phyloP scores from a whole-genome alignment of 2,329 filamentous ascomycete genomes.

The Beauveria bassiana region DNA sequence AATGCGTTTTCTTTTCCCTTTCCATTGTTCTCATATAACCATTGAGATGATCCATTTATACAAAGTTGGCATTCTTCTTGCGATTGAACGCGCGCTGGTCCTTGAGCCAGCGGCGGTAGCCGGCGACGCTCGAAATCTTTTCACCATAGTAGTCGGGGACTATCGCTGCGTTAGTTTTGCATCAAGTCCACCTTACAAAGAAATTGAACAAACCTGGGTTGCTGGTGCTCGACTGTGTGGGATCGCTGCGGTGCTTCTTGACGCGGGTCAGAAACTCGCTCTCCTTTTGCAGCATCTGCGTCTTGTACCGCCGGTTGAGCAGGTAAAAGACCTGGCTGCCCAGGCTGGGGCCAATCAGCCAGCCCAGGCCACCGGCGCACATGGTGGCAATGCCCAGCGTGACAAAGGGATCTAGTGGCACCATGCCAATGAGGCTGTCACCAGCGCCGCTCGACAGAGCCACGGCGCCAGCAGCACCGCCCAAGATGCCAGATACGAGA shows the following conservation, averaged over 20 bases:
- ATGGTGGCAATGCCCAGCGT: constrained; percentile 75
- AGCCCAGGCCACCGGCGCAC: constrained; percentile 71
- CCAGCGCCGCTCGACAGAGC: constrained; percentile 63
- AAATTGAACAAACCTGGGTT: constrained; percentile 59
- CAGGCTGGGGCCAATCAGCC: constrained; percentile 77
- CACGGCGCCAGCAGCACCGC: constrained; percentile 55
- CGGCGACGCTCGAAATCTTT: constrained; percentile 88
- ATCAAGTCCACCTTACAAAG: background rate
- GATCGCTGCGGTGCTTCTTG: constrained; percentile 87
- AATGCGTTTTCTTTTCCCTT: constrained; percentile 4
- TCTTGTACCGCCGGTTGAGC: constrained; percentile 62
- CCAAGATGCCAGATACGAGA: constrained; percentile 53
- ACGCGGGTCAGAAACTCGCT: constrained; percentile 87
- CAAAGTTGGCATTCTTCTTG: constrained; percentile 69
- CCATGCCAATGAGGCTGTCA: constrained; percentile 60
- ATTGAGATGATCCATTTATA: constrained; percentile 30
- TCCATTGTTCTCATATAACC: background rate
- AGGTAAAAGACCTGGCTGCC: constrained; percentile 75
- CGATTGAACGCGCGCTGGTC: constrained; percentile 96
- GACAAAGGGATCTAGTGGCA: constrained; percentile 83
- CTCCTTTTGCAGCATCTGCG: constrained; percentile 80
- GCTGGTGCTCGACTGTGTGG: constrained; percentile 75
- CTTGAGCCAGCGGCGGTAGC: constrained; percentile 93
- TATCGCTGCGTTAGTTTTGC: constrained; percentile 20
- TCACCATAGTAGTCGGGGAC: constrained; percentile 98